phyloP scores from a whole-genome alignment of 371 early-diverging fungal species.

The Actinomortierella ambigua region DNA sequence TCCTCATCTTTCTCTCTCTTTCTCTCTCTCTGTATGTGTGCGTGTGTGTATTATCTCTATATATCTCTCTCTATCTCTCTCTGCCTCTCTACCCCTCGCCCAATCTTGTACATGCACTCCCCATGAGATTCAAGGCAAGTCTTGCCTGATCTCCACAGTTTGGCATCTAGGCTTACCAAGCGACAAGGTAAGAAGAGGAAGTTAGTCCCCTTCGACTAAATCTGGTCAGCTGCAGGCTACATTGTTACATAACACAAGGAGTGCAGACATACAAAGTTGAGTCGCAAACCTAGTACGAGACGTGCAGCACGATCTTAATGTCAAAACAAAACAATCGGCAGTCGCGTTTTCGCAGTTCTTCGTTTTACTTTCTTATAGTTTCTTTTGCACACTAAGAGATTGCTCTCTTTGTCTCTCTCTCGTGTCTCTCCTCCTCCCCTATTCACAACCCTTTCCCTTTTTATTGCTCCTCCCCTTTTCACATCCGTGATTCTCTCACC shows the following conservation, averaged over 20 bases:
- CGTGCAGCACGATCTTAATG: too few relatives aligned
- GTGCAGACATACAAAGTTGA: too few relatives aligned
- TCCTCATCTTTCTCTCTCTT: background rate
- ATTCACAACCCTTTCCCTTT: background rate
- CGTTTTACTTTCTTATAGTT: background rate
- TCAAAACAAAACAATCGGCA: too few relatives aligned
- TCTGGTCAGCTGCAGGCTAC: too few relatives aligned
- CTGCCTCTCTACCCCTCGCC: background rate
- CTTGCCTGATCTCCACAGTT: background rate
- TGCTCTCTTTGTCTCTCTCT: background rate
- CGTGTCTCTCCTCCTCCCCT: too few relatives aligned
- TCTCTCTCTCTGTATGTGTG: background rate
- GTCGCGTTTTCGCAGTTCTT: too few relatives aligned
- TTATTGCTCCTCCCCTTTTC: background rate
- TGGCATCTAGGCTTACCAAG: too few relatives aligned
- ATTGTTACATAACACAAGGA: too few relatives aligned
- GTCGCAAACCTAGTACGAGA: too few relatives aligned
- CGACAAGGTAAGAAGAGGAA: too few relatives aligned
- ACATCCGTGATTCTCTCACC: background rate
- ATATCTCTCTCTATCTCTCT: background rate
- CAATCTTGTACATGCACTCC: background rate
- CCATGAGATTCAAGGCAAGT: background rate
- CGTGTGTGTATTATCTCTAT: background rate
- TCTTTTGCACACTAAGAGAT: background rate
- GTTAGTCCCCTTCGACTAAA: too few relatives aligned